Base-by-base conservation (phyloP, 208 protist genomes). In the Crithidia expoeki region DNA sequence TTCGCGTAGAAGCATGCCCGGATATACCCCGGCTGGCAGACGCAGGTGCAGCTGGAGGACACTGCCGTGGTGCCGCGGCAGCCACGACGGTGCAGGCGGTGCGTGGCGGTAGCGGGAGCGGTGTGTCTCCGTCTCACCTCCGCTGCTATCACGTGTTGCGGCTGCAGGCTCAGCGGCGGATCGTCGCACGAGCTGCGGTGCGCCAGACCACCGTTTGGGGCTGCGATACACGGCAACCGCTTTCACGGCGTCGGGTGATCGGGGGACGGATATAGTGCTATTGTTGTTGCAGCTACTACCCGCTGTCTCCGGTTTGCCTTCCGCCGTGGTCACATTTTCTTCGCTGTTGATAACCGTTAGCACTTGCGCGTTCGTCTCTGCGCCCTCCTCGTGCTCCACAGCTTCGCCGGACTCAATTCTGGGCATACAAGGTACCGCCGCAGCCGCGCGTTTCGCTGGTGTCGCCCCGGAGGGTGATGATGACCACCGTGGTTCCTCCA, bases 1-100 rank as follows among this genome's bases (percentile, higher is more conserved):
- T 64, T 96, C 89, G 2, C 92, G 87, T 30, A 96, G 62, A 44
- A 96, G 50, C 89, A 92, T 93, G 33, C 81, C 77, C 9, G 88
- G 80, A 52, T 94, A 94, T 16, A 92, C 88, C 23, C 81, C 79
- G 17, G 76, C 65, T 0, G 92, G 89, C 6, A 96, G 78, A 12
- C 72, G 66, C 32, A 94, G 81, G 11, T 56, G 74, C 47, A 96
- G 72, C 34, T 90, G 76, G 25, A 96, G 74, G 50, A 61, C 76
- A 23, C 74, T 85, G 38, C 90, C 79, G 50, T 82, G 81, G 56
- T 89, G 79, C 49, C 79, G 71, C 16, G 84, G 76, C 28, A 93
- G 59, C 88, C 90, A 95, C 53, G 92, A 95, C 42, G 90, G 90
- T n/a, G 57, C 76, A 11, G 88, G 81, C 50, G 77, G 66, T 2